A percentile compares a stretch with the other conserved stretches of the same genome.
These are phyloP conservation scores for Lodderomyces parapsilosis DNA, from an alignment of 1,139 yeast genomes.

Conservation along the genomic window DNA sequence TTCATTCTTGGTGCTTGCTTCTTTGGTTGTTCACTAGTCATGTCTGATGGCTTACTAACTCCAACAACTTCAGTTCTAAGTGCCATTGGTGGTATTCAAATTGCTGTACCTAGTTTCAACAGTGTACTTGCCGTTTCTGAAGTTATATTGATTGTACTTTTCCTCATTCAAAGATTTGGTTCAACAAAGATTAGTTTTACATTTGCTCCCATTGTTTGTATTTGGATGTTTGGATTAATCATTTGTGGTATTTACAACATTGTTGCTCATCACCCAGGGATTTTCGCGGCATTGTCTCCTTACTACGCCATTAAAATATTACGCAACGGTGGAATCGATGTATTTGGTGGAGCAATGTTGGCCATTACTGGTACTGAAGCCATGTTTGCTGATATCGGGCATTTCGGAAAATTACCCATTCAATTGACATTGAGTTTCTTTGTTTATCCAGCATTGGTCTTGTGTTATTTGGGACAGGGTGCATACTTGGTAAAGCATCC, in stretches of 20 bases:
- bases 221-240: conserved; percentile 50
- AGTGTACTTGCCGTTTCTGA: conserved; percentile 49
- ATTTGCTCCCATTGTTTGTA: conserved; percentile 54
- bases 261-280: conserved; percentile 36
- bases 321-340: conserved; percentile 39
- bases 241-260: conserved; percentile 50
- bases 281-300: conserved; percentile 52
- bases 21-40: conserved; percentile 54
- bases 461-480: conserved; percentile 57
- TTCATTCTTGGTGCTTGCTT: conserved; percentile 44
- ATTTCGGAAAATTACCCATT: conserved; percentile 50
- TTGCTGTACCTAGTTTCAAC: conserved; percentile 40
- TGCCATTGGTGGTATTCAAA: conserved; percentile 49
- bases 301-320: conserved; percentile 47
- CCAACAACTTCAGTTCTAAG: conserved; percentile 62
- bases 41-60: conserved; percentile 60
- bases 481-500: conserved; percentile 49
- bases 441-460: conserved; percentile 52
- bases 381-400: conserved; percentile 63
- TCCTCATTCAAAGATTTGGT: conserved; percentile 48
- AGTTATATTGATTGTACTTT: conserved; percentile 43
- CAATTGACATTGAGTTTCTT: conserved; percentile 44
- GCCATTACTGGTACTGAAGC: conserved; percentile 63
- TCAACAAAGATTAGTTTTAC: conserved; percentile 37
- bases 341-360: conserved; percentile 51